A percentile compares a stretch with the other conserved stretches of the same genome.
Evolutionary conservation across 768 basidiomycete species (phyloP).

Genomic region (Serendipita sp.): DNA sequence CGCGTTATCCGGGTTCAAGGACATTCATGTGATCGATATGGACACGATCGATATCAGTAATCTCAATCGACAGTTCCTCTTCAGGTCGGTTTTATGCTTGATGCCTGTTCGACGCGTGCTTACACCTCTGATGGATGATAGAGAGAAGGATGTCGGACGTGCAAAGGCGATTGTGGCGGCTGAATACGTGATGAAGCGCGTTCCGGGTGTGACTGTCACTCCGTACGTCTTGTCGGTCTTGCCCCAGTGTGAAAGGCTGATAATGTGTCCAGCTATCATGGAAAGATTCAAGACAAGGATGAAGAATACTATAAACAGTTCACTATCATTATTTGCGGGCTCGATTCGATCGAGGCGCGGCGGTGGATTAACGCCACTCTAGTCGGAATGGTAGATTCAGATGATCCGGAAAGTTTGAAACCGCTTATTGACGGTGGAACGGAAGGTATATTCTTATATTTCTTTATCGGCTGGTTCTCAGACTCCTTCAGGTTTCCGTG

Average conservation of each 20-base stretch:
- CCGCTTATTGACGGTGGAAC: slow-evolving; percentile 98
- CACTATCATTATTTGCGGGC: slow-evolving; percentile 89
- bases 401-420: slow-evolving; percentile 82
- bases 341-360: slow-evolving; percentile 93
- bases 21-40: slow-evolving; percentile 99
- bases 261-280: slow-evolving; percentile 51
- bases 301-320: slow-evolving; percentile 94
- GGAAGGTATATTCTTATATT: slow-evolving; percentile 45
- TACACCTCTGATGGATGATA: no score
- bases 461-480: neutral
- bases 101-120: no score
- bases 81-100: slow-evolving; percentile 39
- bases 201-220: slow-evolving; percentile 90
- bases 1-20: slow-evolving; percentile 89
- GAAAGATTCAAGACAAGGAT: slow-evolving; percentile 96
- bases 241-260: slow-evolving; percentile 3
- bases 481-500: slow-evolving; percentile 68
- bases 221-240: slow-evolving; percentile 36
- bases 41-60: slow-evolving; percentile 99
- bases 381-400: slow-evolving; percentile 85
- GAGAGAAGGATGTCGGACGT: slow-evolving; percentile 79
- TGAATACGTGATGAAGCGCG: slow-evolving; percentile 91
- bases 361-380: slow-evolving; percentile 99
- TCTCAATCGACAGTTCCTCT: slow-evolving; percentile 93
- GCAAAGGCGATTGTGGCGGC: slow-evolving; percentile 91